Evolutionary conservation across 225 moss, liverwort and hornwort species (phyloP).

Genomic region (Antitrichia curtipendula): DNA sequence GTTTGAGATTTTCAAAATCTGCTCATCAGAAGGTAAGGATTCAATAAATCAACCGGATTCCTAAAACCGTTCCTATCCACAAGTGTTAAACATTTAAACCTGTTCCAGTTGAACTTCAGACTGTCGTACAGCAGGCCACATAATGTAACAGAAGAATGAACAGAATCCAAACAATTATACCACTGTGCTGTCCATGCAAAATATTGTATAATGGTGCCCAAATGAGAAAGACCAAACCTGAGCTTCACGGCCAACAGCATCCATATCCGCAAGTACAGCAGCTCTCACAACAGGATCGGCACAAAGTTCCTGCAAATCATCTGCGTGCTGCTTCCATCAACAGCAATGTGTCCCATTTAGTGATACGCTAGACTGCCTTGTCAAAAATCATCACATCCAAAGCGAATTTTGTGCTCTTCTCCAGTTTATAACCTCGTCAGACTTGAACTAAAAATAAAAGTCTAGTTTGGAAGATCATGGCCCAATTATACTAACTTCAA

Average conservation of each 20-base stretch:
- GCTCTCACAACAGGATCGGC: constrained; percentile 58
- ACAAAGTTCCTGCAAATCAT: constrained; percentile 63
- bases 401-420: neutral
- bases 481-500: neutral
- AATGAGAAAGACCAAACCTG: constrained; percentile 23
- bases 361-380: neutral
- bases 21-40: neutral
- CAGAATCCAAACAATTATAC: neutral
- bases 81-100: neutral
- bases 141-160: neutral
- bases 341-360: neutral
- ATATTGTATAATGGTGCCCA: neutral
- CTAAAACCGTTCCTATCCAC: neutral
- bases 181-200: neutral
- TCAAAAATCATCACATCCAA: neutral
- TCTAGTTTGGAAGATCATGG: neutral
- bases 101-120: neutral
- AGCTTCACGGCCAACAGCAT: constrained; percentile 54
- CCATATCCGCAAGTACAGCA: constrained; percentile 86
- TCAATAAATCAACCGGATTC: neutral
- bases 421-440: neutral
- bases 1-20: neutral
- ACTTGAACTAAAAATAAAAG: neutral
- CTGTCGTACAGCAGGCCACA: neutral
- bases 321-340: constrained; percentile 34